These are phyloP conservation scores for Globisporangium nagaii DNA, from an alignment of 352 stramenopile genomes.

Conservation along the genomic window DNA sequence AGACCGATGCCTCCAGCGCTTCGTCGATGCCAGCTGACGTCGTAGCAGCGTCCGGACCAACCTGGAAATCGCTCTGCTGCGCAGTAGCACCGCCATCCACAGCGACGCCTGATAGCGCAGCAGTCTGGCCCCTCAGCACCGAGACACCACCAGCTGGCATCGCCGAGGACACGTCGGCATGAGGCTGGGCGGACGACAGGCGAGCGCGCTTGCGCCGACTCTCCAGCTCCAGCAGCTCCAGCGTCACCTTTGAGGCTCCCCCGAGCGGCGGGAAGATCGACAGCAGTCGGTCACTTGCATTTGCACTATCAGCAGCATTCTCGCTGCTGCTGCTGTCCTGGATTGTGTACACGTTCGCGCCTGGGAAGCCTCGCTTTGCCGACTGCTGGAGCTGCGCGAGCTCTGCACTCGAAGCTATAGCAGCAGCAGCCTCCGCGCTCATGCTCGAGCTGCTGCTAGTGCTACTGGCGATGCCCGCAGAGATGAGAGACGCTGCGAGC, in stretches of 20 bases:
- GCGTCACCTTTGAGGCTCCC: neutral
- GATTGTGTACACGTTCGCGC: slow-evolving; percentile 6
- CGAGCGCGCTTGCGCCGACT: slow-evolving; percentile 10
- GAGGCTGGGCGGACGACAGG: neutral
- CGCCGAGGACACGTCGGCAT: neutral
- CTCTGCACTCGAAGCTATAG: too few relatives aligned
- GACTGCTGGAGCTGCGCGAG: neutral
- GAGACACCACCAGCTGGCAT: neutral
- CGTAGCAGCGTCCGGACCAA: neutral
- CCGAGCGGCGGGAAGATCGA: neutral
- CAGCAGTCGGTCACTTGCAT: neutral
- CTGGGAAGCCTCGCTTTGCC: slow-evolving; percentile 8
- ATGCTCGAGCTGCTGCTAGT: neutral
- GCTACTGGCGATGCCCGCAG: neutral
- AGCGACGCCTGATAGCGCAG: neutral
- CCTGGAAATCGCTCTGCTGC: neutral
- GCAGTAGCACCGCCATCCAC: too few relatives aligned
- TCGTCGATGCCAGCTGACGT: neutral
- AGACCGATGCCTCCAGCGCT: slow-evolving; percentile 8
- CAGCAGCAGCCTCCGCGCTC: neutral
- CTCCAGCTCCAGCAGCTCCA: slow-evolving; percentile 13
- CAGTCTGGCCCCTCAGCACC: neutral
- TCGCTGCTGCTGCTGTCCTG: neutral
- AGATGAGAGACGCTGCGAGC: neutral
- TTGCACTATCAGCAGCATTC: neutral